Conservation (phyloP, 345 rosid genomes). For the Gynandropsis gynandra region DNA sequence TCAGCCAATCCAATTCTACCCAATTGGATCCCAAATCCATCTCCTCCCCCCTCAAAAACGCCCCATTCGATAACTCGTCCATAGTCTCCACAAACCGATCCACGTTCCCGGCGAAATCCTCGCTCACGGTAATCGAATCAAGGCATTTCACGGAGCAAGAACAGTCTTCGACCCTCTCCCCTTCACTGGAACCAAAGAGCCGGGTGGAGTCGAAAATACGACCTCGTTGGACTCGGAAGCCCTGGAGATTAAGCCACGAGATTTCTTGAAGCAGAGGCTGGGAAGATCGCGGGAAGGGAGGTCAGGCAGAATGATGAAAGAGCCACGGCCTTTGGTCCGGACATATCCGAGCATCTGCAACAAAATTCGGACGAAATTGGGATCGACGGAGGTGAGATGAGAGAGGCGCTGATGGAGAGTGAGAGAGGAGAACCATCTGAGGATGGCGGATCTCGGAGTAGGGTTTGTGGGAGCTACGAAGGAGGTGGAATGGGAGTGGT, state of each 20-base stretch:
- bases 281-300: constrained; percentile 69
- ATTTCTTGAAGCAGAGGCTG: constrained; percentile 63
- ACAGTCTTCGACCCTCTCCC: constrained; percentile 45
- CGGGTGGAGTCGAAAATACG: constrained; percentile 50
- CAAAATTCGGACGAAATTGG: constrained; percentile 47
- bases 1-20: constrained; percentile 85
- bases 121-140: constrained; percentile 54
- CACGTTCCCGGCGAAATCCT: constrained; percentile 48
- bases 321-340: constrained; percentile 52
- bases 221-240: constrained; percentile 47
- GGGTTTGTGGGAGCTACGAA: constrained; percentile 24
- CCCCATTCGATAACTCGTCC: constrained; percentile 63
- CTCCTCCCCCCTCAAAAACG: constrained; percentile 72
- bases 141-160: constrained; percentile 43
- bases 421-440: constrained; percentile 85
- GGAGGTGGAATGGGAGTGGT: constrained; percentile 40
- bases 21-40: constrained; percentile 63
- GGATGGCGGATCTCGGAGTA: constrained; percentile 55
- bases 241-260: constrained; percentile 67
- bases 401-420: constrained; percentile 67
- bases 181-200: constrained; percentile 60
- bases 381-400: constrained; percentile 60
- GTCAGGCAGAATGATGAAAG: constrained; percentile 83
- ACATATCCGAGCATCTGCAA: constrained; percentile 68
- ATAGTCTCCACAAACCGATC: constrained; percentile 58